These are phyloP conservation scores for Mycena pura DNA, from an alignment of 768 basidiomycete genomes.

Conservation along the genomic window DNA sequence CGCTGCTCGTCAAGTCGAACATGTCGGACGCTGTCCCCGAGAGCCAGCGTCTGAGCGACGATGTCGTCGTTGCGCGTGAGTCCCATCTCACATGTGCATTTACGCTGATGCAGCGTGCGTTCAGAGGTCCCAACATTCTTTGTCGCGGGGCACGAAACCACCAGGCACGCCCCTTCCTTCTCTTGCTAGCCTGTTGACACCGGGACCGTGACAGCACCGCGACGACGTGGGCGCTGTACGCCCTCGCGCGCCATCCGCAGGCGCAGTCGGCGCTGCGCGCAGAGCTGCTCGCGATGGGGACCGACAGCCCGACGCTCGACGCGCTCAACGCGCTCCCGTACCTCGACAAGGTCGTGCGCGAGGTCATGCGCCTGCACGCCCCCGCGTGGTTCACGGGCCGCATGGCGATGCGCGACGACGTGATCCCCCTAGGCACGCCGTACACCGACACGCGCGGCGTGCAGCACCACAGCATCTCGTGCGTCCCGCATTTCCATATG, in stretches of 20 bases:
- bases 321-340: conserved; percentile 56
- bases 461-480: conserved; percentile 37
- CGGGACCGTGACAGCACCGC: conserved; percentile 22
- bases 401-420: conserved; percentile 42
- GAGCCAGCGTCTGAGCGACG: conserved; percentile 49
- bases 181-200: neutral
- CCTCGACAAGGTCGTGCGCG: conserved; percentile 54
- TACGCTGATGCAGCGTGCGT: conserved; percentile 51
- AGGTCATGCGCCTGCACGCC: conserved; percentile 50
- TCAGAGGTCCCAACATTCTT: conserved; percentile 17
- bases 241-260: conserved; percentile 43
- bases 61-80: conserved; percentile 50
- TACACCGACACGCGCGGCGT: conserved; percentile 41
- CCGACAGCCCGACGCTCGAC: conserved; percentile 56
- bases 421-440: conserved; percentile 43
- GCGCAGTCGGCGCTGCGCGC: conserved; percentile 52
- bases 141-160: conserved; percentile 15
- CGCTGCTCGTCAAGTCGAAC: conserved; percentile 54
- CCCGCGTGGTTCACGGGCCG: conserved; percentile 42
- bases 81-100: conserved; percentile 40
- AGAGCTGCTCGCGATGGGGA: conserved; percentile 48
- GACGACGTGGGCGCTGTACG: conserved; percentile 52
- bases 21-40: conserved; percentile 54
- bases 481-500: neutral
- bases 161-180: conserved; percentile 31